These are phyloP conservation scores for Schizosaccharomyces lindneri DNA, from an alignment of 805 yeast genomes.

Conservation along the genomic window DNA sequence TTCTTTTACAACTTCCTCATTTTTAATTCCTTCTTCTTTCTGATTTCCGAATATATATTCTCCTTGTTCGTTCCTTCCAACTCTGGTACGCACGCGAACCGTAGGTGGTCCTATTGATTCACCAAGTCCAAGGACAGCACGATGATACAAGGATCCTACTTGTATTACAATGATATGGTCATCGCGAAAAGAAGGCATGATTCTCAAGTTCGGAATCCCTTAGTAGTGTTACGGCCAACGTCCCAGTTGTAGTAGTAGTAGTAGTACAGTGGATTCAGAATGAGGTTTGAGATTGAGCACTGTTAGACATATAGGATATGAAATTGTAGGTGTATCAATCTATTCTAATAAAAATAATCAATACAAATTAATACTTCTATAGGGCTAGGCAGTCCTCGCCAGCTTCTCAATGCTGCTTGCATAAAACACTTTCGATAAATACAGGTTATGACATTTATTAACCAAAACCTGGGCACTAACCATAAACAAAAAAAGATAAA, in stretches of 20 bases:
- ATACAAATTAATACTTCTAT: no score
- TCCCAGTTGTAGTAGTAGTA: neutral
- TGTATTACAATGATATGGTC: conserved; percentile 1
- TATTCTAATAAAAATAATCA: no score
- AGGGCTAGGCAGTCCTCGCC: no score
- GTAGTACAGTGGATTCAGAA: neutral
- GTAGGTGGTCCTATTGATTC: neutral
- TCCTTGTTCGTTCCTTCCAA: neutral
- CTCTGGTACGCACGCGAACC: neutral
- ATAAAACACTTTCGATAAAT: no score
- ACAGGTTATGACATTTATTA: no score
- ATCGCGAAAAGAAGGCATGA: conserved; percentile 1
- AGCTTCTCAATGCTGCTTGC: no score
- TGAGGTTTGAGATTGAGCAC: no score
- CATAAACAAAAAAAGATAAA: no score
- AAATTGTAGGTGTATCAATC: no score
- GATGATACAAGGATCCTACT: neutral
- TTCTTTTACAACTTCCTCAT: neutral
- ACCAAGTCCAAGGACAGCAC: neutral
- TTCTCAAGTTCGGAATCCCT: neutral
- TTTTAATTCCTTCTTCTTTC: neutral
- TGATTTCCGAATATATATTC: neutral
- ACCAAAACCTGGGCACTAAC: no score
- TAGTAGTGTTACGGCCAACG: neutral
- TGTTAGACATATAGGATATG: no score